These are phyloP conservation scores for Ballota nigra DNA, from an alignment of 257 asterid species.

Conservation along the genomic window DNA sequence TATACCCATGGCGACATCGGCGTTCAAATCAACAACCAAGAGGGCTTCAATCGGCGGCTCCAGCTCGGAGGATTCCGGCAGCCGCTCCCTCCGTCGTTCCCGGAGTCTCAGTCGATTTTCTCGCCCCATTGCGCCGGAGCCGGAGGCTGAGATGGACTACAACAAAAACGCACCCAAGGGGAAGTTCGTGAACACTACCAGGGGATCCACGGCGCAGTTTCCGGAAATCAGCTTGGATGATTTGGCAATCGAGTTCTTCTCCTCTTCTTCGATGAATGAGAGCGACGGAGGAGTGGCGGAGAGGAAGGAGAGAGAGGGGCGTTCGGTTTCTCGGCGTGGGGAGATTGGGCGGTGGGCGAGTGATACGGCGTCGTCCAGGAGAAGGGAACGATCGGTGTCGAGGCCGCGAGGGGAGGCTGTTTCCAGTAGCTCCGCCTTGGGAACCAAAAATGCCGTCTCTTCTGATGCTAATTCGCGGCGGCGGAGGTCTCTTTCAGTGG, in stretches of 20 bases:
- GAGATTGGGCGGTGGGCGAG: conserved; percentile 81
- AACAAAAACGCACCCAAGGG: conserved; percentile 48
- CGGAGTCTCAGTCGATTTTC: conserved; percentile 45
- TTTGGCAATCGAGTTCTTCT: conserved; percentile 69
- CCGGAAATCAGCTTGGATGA: conserved; percentile 87
- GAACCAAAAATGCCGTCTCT: conserved; percentile 28
- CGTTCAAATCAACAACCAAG: conserved; percentile 66
- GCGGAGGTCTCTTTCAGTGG: conserved; percentile 67
- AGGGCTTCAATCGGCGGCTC: conserved; percentile 53
- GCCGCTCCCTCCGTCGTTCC: conserved; percentile 46
- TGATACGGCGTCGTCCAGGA: conserved; percentile 72
- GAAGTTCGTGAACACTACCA: conserved; percentile 66
- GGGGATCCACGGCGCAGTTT: conserved; percentile 59
- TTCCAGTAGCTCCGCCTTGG: conserved; percentile 30
- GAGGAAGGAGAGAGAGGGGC: conserved; percentile 40
- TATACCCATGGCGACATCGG: conserved; percentile 73
- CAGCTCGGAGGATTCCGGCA: conserved; percentile 32
- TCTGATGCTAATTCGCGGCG: conserved; percentile 49
- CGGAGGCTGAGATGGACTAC: conserved; percentile 36
- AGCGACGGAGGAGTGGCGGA: conserved; percentile 37
- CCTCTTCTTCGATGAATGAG: conserved; percentile 41
- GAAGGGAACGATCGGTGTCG: conserved; percentile 81
- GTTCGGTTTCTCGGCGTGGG: conserved; percentile 39
- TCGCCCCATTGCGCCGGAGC: conserved; percentile 33
- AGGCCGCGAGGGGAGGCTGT: conserved; percentile 37